These are phyloP conservation scores for Bruguiera sexangula DNA, from an alignment of 345 rosid genomes.

Conservation along the genomic window DNA sequence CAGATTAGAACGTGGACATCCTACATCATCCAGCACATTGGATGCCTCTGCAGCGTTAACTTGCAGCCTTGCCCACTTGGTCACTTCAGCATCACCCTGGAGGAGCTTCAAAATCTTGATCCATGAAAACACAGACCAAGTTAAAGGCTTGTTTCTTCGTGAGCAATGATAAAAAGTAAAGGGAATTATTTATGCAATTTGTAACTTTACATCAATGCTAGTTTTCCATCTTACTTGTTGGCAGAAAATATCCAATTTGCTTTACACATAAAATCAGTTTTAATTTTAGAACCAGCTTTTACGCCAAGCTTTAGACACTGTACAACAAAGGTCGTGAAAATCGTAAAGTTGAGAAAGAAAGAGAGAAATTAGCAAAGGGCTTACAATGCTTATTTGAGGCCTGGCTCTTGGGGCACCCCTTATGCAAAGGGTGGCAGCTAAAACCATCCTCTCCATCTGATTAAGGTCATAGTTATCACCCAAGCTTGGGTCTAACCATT, in stretches of 20 bases:
- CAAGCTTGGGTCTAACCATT: constrained; percentile 27
- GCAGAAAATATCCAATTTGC: background rate
- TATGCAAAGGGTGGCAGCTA: constrained; percentile 31
- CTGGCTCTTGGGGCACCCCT: constrained; percentile 23
- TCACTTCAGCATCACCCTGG: constrained; percentile 26
- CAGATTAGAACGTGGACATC: constrained; percentile 8
- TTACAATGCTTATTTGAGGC: constrained; percentile 30
- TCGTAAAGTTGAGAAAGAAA: background rate
- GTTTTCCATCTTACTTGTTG: background rate
- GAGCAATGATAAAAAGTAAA: no score
- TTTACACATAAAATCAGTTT: background rate
- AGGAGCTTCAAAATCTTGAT: constrained; percentile 25
- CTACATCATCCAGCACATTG: constrained; percentile 18
- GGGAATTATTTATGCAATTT: no score
- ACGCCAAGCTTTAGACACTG: background rate
- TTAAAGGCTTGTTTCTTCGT: background rate
- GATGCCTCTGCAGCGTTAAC: constrained; percentile 13
- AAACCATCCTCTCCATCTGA: constrained; percentile 29
- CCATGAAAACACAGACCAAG: background rate
- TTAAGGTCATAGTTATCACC: constrained; percentile 24
- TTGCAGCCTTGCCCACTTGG: constrained; percentile 29
- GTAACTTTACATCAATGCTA: background rate
- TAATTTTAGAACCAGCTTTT: background rate
- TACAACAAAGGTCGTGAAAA: background rate
- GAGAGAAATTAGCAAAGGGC: background rate